Evolutionary conservation across 2,329 filamentous ascomycete species (phyloP), one percentile per base, ranked within the genome.

Genomic region (Fonsecaea erecta): DNA sequence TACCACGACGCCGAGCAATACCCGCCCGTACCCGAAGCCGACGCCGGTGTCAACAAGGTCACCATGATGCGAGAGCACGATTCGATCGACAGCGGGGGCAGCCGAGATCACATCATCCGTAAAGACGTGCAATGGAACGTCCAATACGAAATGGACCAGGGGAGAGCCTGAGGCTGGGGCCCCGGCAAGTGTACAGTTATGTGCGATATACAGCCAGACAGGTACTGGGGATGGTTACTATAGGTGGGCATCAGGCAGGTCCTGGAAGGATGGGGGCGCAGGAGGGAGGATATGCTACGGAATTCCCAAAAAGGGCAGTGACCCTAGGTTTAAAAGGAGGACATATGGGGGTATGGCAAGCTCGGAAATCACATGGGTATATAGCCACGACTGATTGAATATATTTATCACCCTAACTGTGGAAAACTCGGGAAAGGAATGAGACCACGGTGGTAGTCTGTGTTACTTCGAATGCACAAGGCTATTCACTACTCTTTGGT

Each of bases 101-200:
- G 55, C n/a, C 55, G 34, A 56, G 66, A 64, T 35, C 68, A 66
- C 40, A 70, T 71, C 60, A 71, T 70, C 35, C 66, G 69, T 55
- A 68, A 68, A 58, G 68, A 68, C 57, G 64, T 70, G 11, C 60
- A 68, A 40, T 71, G 69, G 69, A 55, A 63, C 11, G 43, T 71
- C 52, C 67, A 64, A 28, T 70, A 71, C 52, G 69, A 71, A 54
- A 62, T 37, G 12, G 30, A 63, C 18, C 43, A 43, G 21, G 52
- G 52, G 16, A 37, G 24, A 34, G 46, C 35, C 9, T 48, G 37
- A 51, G 43, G 48, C 28, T 8, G 28, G 3, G 6, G 4, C 32
- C 37, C 26, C 16, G 24, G 32, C n/a, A 6, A 2, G 16, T 21
- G 12, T 46, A 30, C 24, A 21, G 24, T 28, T 53, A 28, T 51